Evolutionary conservation across 2,329 filamentous ascomycete genomes (phyloP).

Genomic region (Trichoderma sp.): DNA sequence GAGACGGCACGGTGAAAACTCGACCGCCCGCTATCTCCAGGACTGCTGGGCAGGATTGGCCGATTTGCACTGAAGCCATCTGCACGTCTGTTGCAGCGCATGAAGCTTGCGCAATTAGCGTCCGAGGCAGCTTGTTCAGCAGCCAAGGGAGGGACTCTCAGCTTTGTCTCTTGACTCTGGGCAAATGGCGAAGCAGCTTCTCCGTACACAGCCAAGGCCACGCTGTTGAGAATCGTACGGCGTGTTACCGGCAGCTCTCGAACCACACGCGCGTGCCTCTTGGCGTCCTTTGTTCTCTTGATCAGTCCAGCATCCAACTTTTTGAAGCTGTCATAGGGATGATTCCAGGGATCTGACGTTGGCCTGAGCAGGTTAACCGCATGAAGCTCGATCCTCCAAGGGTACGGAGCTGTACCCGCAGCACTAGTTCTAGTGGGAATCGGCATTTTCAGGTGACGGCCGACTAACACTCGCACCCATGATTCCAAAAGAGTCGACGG

Average conservation of each 20-base stretch:
- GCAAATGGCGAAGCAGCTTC: not conserved
- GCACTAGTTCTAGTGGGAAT: slow-evolving; percentile 6
- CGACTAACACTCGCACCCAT: not conserved
- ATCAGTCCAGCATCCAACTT: too few species aligned
- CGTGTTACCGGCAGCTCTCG: not conserved
- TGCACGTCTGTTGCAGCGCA: slow-evolving; percentile 10
- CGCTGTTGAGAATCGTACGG: not conserved
- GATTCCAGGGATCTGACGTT: not conserved
- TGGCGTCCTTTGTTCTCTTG: not conserved
- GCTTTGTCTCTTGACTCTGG: not conserved
- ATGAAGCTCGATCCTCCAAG: not conserved
- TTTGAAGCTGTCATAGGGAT: not conserved
- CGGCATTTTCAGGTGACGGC: slow-evolving; percentile 10
- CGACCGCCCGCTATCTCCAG: slow-evolving; percentile 9
- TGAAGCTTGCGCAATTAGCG: slow-evolving; percentile 7
- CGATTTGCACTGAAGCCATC: slow-evolving; percentile 1
- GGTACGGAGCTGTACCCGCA: slow-evolving; percentile 1
- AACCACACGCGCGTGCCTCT: not conserved
- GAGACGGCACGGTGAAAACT: slow-evolving; percentile 1
- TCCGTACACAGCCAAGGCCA: not conserved
- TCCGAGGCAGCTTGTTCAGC: not conserved
- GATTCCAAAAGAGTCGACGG: not conserved
- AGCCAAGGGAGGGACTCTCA: not conserved
- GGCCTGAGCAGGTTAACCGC: not conserved
- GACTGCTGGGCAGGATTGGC: slow-evolving; percentile 16